Evolutionary conservation across 2,329 filamentous ascomycete species (phyloP), one percentile per base, ranked within the genome.

Genomic region (Neofusicoccum laricinum): DNA sequence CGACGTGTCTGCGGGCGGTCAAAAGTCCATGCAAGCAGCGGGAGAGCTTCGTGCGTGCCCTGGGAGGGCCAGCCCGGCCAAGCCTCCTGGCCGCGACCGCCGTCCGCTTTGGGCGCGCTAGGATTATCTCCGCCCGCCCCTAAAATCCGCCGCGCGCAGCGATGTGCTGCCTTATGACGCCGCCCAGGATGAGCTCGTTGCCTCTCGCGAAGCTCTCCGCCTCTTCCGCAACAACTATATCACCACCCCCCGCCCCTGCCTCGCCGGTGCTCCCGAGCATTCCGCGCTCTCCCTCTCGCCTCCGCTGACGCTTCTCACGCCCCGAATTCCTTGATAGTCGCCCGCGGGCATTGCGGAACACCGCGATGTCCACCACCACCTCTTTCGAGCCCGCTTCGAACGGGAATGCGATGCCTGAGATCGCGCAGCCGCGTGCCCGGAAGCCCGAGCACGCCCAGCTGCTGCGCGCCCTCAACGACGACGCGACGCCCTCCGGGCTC

Each of bases 391-490:
- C 34, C 36, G 32, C 45, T 11, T 5, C 19, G 32, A 72, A 72
- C 58, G 74, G 71, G 30, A 64, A 73, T 46, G 61, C 67, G 36
- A n/a, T 34, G 30, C 63, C 45, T 5, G 69, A 74, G 3, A 68
- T 71, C 50, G 70, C 72, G 50, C 66, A 75, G 41, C 76, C 76
- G 40, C 74, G 75, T 45, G 70, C 76, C 46, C 73, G 76, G 65
- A 76, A 76, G 66, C 73, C 76, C 0, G 72, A 67, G 11, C 70
- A 70, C 30, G 72, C 73, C 55, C 72, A 76, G 65, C 65, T 77
- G 50, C 68, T 77, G 53, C 76, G 74, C 50, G 74, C 75, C 11
- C 72, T 71, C 41, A 68, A 74, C 32, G 72, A 70, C 64, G 73
- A 78, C 14, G 74, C 76, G 19, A 55, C 69, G 12, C 67, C 61